Evolutionary conservation across 768 basidiomycete genomes (phyloP), one percentile per base, ranked within the genome.

Genomic region (Mycena kentingensis): DNA sequence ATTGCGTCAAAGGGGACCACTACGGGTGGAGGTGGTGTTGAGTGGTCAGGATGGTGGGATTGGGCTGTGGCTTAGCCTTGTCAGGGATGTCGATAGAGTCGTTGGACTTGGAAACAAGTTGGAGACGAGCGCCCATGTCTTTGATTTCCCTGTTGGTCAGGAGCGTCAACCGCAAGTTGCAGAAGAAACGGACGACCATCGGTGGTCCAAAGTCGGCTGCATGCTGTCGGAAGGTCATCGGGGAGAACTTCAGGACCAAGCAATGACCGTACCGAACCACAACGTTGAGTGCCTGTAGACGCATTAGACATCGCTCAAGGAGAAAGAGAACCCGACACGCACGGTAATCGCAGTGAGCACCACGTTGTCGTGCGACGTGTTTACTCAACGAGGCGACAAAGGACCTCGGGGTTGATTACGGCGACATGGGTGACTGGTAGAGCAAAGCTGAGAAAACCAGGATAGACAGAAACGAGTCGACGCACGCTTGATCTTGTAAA

Each of bases 301-400:
- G 53, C 5, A 27, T 10, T n/a, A 25, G 38, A 29, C 49, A 22
- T 18, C 32, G 34, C 29, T 12, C 27, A 61, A 62, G 60, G 12
- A 28, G 38, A n/a, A 10, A 36, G 27, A 19, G 44, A 43, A 21
- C 2, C 29, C 27, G 38, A 44, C 28, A 49, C 71, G 32, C 52
- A 78, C 79, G 0, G 80, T 83, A 54, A 84, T 76, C 4, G 82
- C 81, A 0, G 83, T 84, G 45, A 82, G 54, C 2, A 84, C 80
- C 2, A 57, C 64, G 55, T 82, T 84, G 45, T 84, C 83, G 42
- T 79, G 77, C 0, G 75, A 76, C 45, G 81, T 79, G 38, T 78
- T 64, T 3, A 82, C 45, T 67, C 57, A 13, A 84, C 67, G 61
- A 84, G 88, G 0, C 84, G 79, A 4, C 73, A 66, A 2, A 87